Evolutionary conservation across 2,329 filamentous ascomycete species (phyloP), one percentile per base, ranked within the genome.

Genomic region (Incumbomyces delicatus): DNA sequence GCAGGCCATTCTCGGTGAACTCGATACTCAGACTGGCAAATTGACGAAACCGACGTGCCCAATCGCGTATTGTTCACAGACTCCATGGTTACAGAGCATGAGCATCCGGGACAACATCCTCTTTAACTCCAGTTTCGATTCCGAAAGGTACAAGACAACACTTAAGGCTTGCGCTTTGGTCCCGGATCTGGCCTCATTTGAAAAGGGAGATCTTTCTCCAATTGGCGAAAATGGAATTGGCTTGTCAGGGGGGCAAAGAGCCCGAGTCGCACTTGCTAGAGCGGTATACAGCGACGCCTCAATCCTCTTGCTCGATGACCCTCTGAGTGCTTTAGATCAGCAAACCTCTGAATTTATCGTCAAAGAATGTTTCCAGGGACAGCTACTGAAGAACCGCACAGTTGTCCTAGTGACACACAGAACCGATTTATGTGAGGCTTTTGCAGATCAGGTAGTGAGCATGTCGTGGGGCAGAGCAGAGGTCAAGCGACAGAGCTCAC

Each of bases 391-490:
- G 49, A 71, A 64, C 8, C 69, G 79, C 16, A 77, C 70, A 0
- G 64, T 75, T 0, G 67, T 83, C 20, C 65, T 84, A 13, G 78
- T 79, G 14, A 84, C 80, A 1, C 80, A 84, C 64, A 74, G 80
- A 1, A 76, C 73, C 0, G 82, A 89, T 50, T 68, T 95, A 8
- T 85, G 87, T 49, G 75, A 78, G 16, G 72, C 76, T n/a, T 70
- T 88, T 36, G 85, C 87, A 1, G 71, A 81, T 41, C 84, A 92
- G 58, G 74, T 87, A 13, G 66, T 95, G 8, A 78, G 88, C 47
- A 73, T 95, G 8, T 62, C 72, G 1, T 70, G 81, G 31, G 83
- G 84, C 1, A 66, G 63, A 41, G 80, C 78, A 2, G 36, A n/a
- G 16, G 43, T 47, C 11, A 47, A 17, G 33, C 38, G n/a, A 52